Base-by-base conservation (phyloP, 108 stramenopile genomes). In the Pseudonitzschia pungens region DNA sequence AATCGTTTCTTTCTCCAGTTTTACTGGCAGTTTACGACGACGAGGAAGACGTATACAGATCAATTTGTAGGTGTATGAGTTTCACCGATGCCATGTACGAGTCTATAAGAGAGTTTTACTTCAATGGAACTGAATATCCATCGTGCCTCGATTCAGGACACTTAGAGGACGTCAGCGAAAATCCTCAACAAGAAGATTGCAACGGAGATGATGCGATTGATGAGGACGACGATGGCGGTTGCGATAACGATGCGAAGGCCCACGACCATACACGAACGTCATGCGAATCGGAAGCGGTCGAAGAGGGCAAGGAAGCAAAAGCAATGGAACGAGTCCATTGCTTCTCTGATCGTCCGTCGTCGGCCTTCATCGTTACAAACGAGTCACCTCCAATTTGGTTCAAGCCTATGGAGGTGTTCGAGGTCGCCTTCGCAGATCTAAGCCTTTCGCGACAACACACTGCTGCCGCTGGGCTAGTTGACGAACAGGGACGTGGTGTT, bases 401-500 rank as follows among this genome's bases (percentile, higher is more conserved):
- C 71, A 80, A 74, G 27, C 90, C 93, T 0, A 55, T 70, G 43
- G 82, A 83, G 67, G 97, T 97, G 0, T 97, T 90, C 83, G 97
- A 97, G 71, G 85, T 97, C 21, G 86, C 88, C 24, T 94, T 92
- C 65, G 95, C 97, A 12, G 93, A 94, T 73, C 65, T 94, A 50
- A 75, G 77, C 28, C 59, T 87, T 18, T 87, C 86, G 21, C 82
- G 81, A 44, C 71, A 86, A 29, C 89, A 92, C 55, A 73, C 74
- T 10, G 92, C 89, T 26, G 88, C 81, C 1, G 78, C 85, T 16
- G 92, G 92, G 26, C 62, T 81, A 2, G 75, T 88, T 0, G 74
- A 78, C 21, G 75, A 77, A 24, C 84, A 84, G 20, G 90, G 80
- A 20, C 75, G 89, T 29, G 92, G 97, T 44, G 86, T 97, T 44